Evolutionary conservation across 129 eudicot species (phyloP), one percentile per base, ranked within the genome.

Genomic region (Glebionis coronaria): DNA sequence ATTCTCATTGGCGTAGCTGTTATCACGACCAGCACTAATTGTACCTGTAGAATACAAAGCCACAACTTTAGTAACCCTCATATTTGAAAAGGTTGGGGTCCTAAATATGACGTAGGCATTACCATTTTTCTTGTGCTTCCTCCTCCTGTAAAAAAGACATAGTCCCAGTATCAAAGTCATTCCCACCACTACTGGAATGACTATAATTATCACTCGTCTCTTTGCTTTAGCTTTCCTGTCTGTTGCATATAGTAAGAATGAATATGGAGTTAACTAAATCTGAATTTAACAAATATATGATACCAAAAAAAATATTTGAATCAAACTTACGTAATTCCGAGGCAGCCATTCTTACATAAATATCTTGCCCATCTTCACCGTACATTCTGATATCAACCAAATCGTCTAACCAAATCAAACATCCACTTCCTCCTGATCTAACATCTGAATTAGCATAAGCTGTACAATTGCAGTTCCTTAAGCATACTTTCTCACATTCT

Each of bases 371-470:
- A 9, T 66, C 70, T 29, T 14, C 81, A 20, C 68, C 6, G 53
- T 78, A 70, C 49, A 64, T 64, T 76, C 86, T 73, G 10, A 79
- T 81, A 74, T 87, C 95, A 16, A 83, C 47, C 81, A 87, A 42
- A 50, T 81, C 80, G 25, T 73, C 80, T 11, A 64, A 69, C 95
- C 95, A 87, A 38, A 66, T 75, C 57, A 77, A 78, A 35, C 90
- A 83, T 23, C 87, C 94, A 45, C 67, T 76, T 31, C 79, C 61
- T 18, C 78, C 61, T 2, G 52, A 50, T 47, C 57, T 70, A 57
- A 80, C 14, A 69, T 80, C 77, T 12, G 67, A 46, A 62, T 52
- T 63, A 50, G 81, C 69, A 65, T 77, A 86, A 50, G 86, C 86
- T n/a, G 71, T 35, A 75, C 84, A 86, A 25, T 77, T 71, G 40